Percentiles rank a stretch among this genome's conserved stretches.
phyloP scores from a whole-genome alignment of 2,329 filamentous ascomycete species.

The Corynespora cassiicola region DNA sequence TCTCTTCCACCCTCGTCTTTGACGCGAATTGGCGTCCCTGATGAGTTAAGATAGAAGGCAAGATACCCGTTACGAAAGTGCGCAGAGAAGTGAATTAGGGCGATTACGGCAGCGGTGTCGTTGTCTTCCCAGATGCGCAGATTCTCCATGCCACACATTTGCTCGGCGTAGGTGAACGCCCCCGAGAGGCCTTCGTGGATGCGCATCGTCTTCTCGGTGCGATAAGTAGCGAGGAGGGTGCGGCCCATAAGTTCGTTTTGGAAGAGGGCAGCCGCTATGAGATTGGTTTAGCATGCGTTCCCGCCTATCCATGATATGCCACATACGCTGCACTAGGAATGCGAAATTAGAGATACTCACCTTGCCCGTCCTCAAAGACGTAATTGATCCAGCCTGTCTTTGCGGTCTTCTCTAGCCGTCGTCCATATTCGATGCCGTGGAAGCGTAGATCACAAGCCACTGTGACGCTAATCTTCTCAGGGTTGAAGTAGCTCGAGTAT shows the following conservation, averaged over 20 bases:
- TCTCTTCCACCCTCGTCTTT: slow-evolving; percentile 48
- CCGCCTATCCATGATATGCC: no score
- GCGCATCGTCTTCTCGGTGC: slow-evolving; percentile 52
- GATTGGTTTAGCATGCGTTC: slow-evolving; percentile 11
- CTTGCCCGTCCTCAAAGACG: slow-evolving; percentile 42
- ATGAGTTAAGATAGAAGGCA: slow-evolving; percentile 53
- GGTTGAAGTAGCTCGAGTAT: slow-evolving; percentile 53
- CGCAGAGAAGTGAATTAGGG: slow-evolving; percentile 52
- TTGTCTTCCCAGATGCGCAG: slow-evolving; percentile 56
- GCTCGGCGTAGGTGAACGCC: slow-evolving; percentile 53
- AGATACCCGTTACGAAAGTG: slow-evolving; percentile 53
- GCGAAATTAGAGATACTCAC: slow-evolving; percentile 16
- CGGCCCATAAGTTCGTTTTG: slow-evolving; percentile 56
- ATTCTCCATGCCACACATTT: slow-evolving; percentile 57
- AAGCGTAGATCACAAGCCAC: slow-evolving; percentile 47
- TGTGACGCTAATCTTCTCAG: slow-evolving; percentile 51
- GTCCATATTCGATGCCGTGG: slow-evolving; percentile 46
- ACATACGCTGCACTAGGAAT: not conserved
- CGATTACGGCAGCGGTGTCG: slow-evolving; percentile 50
- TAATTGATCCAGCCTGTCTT: slow-evolving; percentile 56
- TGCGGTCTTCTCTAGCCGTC: slow-evolving; percentile 36
- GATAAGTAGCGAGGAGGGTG: slow-evolving; percentile 50
- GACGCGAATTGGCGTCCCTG: slow-evolving; percentile 43
- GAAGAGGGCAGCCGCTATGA: slow-evolving; percentile 44
- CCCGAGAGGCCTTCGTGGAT: slow-evolving; percentile 51